Evolutionary conservation across 2,329 filamentous ascomycete genomes (phyloP).

Genomic region (Talaromyces rugulosus): DNA sequence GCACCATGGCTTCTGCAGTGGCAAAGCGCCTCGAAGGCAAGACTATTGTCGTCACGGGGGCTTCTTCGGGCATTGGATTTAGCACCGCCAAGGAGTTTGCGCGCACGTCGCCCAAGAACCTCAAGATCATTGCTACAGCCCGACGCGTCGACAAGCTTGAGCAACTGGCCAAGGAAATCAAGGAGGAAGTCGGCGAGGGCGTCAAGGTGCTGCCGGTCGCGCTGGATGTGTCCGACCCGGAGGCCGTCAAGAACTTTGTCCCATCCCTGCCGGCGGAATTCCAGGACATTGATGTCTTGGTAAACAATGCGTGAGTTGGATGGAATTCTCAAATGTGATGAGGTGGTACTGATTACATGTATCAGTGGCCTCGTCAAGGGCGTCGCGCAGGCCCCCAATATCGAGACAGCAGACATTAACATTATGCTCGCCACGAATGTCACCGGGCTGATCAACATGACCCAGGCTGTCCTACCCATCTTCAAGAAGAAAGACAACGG

Average conservation of each 20-base stretch:
- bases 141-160: constrained; percentile 74
- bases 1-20: constrained; percentile 64
- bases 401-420: constrained; percentile 75
- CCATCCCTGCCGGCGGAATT: constrained; percentile 72
- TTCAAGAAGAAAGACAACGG: constrained; percentile 68
- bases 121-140: constrained; percentile 87
- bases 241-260: constrained; percentile 71
- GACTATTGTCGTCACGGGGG: constrained; percentile 86
- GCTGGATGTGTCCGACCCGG: constrained; percentile 79
- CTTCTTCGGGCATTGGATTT: constrained; percentile 84
- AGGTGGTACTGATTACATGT: not conserved
- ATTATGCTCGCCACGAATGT: constrained; percentile 93
- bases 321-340: constrained; percentile 15
- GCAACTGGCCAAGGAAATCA: constrained; percentile 72
- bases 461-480: constrained; percentile 79
- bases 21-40: constrained; percentile 86
- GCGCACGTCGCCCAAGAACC: constrained; percentile 69
- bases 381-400: constrained; percentile 78
- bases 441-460: constrained; percentile 92
- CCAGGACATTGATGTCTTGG: constrained; percentile 77
- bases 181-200: constrained; percentile 68
- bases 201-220: constrained; percentile 79
- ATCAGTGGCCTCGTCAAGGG: constrained; percentile 80
- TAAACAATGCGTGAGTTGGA: constrained; percentile 85
- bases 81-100: constrained; percentile 83